phyloP scores from a whole-genome alignment of 352 stramenopile genomes.

The Globisporangium barbulae region DNA sequence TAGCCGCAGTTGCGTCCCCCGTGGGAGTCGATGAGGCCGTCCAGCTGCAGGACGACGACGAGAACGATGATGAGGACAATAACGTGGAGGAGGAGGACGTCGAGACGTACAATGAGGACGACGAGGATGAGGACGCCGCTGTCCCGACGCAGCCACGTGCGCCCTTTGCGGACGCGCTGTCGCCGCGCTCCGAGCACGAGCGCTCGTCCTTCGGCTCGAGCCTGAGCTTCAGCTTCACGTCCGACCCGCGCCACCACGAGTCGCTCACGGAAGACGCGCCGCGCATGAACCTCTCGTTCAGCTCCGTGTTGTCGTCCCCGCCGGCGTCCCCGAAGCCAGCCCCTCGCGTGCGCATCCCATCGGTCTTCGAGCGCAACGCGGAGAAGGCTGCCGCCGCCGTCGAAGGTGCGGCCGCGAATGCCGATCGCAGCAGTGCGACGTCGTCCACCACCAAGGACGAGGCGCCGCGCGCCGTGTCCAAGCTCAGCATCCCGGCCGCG shows the following conservation, averaged over 20 bases:
- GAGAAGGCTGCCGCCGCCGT: constrained; percentile 10
- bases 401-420: not conserved
- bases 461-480: constrained; percentile 12
- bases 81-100: constrained; percentile 11
- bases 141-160: not conserved
- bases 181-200: constrained; percentile 12
- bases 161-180: constrained; percentile 3
- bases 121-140: not conserved
- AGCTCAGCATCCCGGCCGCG: constrained; percentile 21
- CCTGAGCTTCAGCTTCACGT: constrained; percentile 23
- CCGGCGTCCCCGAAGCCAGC: constrained; percentile 20
- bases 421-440: constrained; percentile 23
- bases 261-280: constrained; percentile 13
- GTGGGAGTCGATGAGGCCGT: not conserved
- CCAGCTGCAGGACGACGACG: not conserved
- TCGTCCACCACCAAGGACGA: constrained; percentile 31
- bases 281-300: constrained; percentile 13
- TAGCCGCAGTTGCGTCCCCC: constrained; percentile 15
- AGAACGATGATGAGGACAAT: constrained; percentile 9
- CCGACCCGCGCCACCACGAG: constrained; percentile 17
- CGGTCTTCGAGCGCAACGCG: constrained; percentile 43
- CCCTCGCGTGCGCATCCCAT: constrained; percentile 47
- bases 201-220: constrained; percentile 15
- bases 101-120: constrained; percentile 9
- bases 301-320: constrained; percentile 15